Evolutionary conservation across 2,329 filamentous ascomycete species (phyloP), one percentile per base, ranked within the genome.

Genomic region (Xylaria sp.): DNA sequence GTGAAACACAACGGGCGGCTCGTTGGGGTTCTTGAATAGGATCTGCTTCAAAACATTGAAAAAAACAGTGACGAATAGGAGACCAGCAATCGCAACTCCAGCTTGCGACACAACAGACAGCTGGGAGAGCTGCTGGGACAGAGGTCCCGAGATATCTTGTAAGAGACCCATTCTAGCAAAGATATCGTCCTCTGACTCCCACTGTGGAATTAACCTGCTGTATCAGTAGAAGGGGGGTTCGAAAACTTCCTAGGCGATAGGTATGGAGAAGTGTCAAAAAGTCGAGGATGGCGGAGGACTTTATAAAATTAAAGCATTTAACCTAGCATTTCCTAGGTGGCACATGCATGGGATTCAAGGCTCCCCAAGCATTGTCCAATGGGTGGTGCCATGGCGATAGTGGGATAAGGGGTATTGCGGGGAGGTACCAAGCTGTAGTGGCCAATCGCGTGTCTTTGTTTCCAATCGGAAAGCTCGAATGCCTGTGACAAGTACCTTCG

Each of bases 1-100:
- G 81, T 93, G 91, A 80, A 94, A 95, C 70, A 95, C 92, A 66
- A 94, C 75, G 0, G 92, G 92, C 35, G 92, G 92, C 79, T 94
- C 92, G 79, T 94, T 92, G 60, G 91, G 88, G 75, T 94, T 95
- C 83, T 89, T 92, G 84, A 93, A 89, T 70, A 98, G 83, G 65
- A 97, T 75, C 82, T 98, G 95, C 71, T 86, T 86, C 74, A 93
- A 77, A 72, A 98, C 90, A 81, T 98, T 98, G 83, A 94, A 77
- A 68, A 92, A 78, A 65, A 98, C 87, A 21, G 89, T 80, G 66
- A 90, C 59, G 40, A 82, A 79, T 69, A 91, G 53, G 68, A 88
- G 78, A 50, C 76, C 78, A 42, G 73, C 79, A 35, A 87, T 63
- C 57, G 80, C 80, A 66, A 84, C 78, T 69, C 78, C 83, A 51